Evolutionary conservation across 768 basidiomycete species (phyloP), one percentile per base, ranked within the genome.

Genomic region (Coprinopsis marcescibilis): DNA sequence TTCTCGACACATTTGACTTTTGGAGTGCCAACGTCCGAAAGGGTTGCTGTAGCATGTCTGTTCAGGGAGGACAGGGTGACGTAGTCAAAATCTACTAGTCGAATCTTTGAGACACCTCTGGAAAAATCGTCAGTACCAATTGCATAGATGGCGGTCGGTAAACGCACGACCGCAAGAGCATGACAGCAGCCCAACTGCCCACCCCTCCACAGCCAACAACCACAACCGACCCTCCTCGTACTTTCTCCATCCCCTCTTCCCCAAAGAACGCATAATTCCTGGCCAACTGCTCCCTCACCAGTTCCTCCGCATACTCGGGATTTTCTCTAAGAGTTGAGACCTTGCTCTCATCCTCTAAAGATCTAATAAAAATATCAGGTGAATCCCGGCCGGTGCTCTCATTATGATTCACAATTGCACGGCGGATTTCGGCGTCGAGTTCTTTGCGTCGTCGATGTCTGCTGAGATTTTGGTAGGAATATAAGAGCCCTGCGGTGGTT

Each of bases 141-240:
- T 17, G 13, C 12, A 36, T n/a, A n/a, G n/a, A n/a, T n/a, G 39
- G 32, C 39, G 41, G 21, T 7, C 29, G 12, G 38, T 21, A 33
- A 24, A 78, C 89, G 60, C 59, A 93, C 88, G 91, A 93, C 61
- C 93, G 70, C 36, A 81, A 84, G 21, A 92, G 79, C 95, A 95
- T 95, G 25, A 95, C 78, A 13, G 93, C 92, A 29, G 83, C 88
- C 89, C 92, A 95, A 59, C 89, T 93, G 0, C 96, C 96, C 0
- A 99, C 96, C 2, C 96, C 95, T 48, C 96, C 96, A 54, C 93
- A 91, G 4, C 96, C 96, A 2, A 99, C 84, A 15, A 98, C 70
- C 14, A 90, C 92, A 1, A 97, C 93, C 3, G 72, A 78, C 11
- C 81, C 78, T 7, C 71, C 59, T 43, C 96, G 75, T 43, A 98